Conservation (phyloP, 495 filamentous ascomycete species). For the Daldinia caldariorum region DNA sequence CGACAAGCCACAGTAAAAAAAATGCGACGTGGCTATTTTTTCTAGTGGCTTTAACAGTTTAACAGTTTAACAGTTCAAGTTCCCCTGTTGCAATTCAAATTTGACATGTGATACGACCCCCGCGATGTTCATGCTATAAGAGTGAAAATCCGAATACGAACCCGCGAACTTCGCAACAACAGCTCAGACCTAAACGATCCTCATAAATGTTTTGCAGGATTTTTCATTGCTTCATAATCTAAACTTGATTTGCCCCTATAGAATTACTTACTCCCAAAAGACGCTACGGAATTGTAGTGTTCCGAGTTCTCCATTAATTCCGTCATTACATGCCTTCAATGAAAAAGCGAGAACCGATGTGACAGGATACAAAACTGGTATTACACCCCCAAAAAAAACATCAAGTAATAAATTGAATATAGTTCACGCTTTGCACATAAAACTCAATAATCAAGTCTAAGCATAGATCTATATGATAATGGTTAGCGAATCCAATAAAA, state of each 20-base stretch:
- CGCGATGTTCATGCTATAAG: background rate
- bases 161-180: slow-evolving; percentile 12
- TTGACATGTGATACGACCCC: slow-evolving; percentile 3
- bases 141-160: slow-evolving; percentile 34
- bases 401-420: too few species aligned
- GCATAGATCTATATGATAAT: too few species aligned
- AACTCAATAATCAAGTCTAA: too few species aligned
- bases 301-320: too few species aligned
- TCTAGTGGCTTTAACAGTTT: slow-evolving; percentile 3
- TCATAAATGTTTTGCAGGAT: background rate
- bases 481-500: background rate
- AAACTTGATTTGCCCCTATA: background rate
- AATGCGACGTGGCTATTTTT: slow-evolving; percentile 12
- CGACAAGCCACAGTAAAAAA: slow-evolving; percentile 34
- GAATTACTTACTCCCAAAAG: background rate
- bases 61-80: too few species aligned
- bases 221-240: background rate
- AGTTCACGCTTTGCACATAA: too few species aligned
- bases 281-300: too few species aligned
- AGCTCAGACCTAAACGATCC: background rate
- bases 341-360: background rate
- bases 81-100: background rate
- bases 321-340: too few species aligned
- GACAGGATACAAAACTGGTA: background rate
- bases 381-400: too few species aligned